Conservation (phyloP, 2,329 filamentous ascomycete genomes). For the Pyrenophora teres region DNA sequence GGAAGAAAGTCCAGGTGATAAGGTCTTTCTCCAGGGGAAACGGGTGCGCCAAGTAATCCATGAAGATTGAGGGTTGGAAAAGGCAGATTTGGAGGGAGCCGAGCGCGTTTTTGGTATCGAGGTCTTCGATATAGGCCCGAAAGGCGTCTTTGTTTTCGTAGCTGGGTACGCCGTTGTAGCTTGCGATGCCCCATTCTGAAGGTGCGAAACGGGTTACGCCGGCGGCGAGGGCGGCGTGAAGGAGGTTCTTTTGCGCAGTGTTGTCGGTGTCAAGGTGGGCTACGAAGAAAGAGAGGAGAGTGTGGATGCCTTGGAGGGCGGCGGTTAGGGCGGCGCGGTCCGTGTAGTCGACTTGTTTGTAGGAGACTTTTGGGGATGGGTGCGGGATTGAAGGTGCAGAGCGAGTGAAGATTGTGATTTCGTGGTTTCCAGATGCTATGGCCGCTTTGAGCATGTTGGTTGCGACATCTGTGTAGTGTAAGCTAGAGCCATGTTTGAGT, state of each 20-base stretch:
- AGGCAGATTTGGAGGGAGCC: slow-evolving; percentile 61
- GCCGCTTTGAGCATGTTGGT: slow-evolving; percentile 59
- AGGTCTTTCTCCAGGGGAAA: slow-evolving; percentile 55
- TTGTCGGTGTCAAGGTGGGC: slow-evolving; percentile 32
- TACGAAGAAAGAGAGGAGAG: slow-evolving; percentile 52
- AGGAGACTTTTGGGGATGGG: slow-evolving; percentile 41
- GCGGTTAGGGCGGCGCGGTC: slow-evolving; percentile 46
- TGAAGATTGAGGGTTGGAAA: slow-evolving; percentile 61
- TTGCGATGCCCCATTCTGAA: slow-evolving; percentile 39
- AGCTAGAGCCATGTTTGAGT: background rate
- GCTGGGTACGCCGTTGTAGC: slow-evolving; percentile 50
- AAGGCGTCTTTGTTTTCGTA: slow-evolving; percentile 59
- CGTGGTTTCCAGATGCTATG: slow-evolving; percentile 55
- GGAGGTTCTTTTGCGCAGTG: slow-evolving; percentile 37
- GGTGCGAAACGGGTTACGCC: slow-evolving; percentile 39
- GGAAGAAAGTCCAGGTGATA: slow-evolving; percentile 41
- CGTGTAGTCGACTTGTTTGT: slow-evolving; percentile 54
- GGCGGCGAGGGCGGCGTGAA: slow-evolving; percentile 38
- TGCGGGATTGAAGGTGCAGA: slow-evolving; percentile 28
- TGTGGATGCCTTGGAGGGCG: slow-evolving; percentile 55
- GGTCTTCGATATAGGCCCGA: slow-evolving; percentile 55
- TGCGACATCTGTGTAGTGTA: slow-evolving; percentile 53
- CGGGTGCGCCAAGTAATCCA: slow-evolving; percentile 61
- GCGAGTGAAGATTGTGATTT: slow-evolving; percentile 58
- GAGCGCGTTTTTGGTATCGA: slow-evolving; percentile 55